Base-by-base conservation (phyloP, 495 filamentous ascomycete species). In the Daldinia childiae region DNA sequence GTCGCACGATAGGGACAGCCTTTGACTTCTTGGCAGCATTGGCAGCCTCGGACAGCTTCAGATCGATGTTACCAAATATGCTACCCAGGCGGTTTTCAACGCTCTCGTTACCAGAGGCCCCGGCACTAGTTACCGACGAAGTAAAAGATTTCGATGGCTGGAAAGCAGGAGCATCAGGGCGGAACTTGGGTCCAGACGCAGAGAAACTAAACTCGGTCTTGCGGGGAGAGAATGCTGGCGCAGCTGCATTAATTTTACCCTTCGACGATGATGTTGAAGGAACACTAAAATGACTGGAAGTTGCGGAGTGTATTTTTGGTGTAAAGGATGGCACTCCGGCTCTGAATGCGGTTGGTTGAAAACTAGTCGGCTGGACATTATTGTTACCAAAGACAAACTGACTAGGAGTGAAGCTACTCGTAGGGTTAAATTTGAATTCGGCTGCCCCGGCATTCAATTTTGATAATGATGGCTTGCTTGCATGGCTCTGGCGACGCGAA, bases 381-480 rank as follows among this genome's bases (percentile, higher is more conserved):
- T 81, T 87, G 55, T 81, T 80, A 39, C 82, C 82, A 64, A 90
- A 91, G 21, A 73, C 70, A 61, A 84, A 86, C 43, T 85, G 82
- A n/a, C 84, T 82, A 1, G 92, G 87, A 39, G 82, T 84, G 76
- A 91, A 92, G 21, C 72, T 81, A 59, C 79, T 88, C 17, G 80
- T 82, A 4, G 92, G 92, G 64, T 95, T 90, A 77, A 91, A 91
- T 69, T 89, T 92, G 78, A 98, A 98, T 73, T 94, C 93, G 56
- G 91, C 90, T 0, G 95, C 95, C 61, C 88, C 89, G 41, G 94
- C 92, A 69, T 99, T 98, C 52, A 97, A 82, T 64, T 89, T 92
- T 0, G 93, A 94, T 19, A 87, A 82, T 2, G 91, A 93, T 29
- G 88, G 80, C 76, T 89, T 90, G 63, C 89, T 88, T 39, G 80